A percentile compares a stretch with the other conserved stretches of the same genome.
Evolutionary conservation across 139 green algal species (phyloP).

Genomic region (Tetradesmus obliquus): DNA sequence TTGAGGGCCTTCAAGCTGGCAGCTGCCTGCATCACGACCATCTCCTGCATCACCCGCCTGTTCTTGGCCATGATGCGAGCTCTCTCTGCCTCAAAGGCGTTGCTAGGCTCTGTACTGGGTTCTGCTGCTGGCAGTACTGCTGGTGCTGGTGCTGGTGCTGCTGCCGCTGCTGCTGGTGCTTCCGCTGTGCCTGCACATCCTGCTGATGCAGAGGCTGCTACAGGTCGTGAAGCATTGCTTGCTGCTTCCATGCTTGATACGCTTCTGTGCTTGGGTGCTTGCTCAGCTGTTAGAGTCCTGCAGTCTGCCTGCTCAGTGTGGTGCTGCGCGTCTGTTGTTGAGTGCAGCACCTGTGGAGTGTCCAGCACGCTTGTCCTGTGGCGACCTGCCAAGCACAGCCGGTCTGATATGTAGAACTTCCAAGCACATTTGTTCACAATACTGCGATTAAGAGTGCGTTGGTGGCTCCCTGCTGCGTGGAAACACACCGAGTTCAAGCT

Average conservation of each 20-base stretch:
- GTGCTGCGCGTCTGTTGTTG: too few relatives aligned
- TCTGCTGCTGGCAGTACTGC: neutral
- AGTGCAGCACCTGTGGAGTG: too few relatives aligned
- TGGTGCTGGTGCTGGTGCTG: neutral
- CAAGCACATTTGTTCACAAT: too few relatives aligned
- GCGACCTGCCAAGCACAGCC: too few relatives aligned
- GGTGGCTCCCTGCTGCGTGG: too few relatives aligned
- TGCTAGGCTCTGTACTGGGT: neutral
- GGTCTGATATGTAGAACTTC: too few relatives aligned
- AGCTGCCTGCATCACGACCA: conserved; percentile 21
- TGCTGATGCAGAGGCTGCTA: neutral
- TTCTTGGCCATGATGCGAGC: conserved; percentile 24
- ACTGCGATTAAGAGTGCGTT: too few relatives aligned
- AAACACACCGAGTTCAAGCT: neutral
- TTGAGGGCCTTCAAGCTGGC: neutral
- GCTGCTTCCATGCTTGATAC: neutral
- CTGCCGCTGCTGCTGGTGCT: neutral
- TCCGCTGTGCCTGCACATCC: neutral
- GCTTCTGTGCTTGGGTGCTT: too few relatives aligned
- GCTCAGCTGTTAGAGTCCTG: neutral
- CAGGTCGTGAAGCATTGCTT: neutral
- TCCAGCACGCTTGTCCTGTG: too few relatives aligned
- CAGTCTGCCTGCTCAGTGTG: too few relatives aligned
- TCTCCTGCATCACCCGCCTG: conserved; percentile 5
- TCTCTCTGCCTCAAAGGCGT: conserved; percentile 18